A percentile compares a stretch with the other conserved stretches of the same genome.
These are phyloP conservation scores for Globisporangium spiculum DNA, from an alignment of 352 stramenopile species.

Conservation along the genomic window DNA sequence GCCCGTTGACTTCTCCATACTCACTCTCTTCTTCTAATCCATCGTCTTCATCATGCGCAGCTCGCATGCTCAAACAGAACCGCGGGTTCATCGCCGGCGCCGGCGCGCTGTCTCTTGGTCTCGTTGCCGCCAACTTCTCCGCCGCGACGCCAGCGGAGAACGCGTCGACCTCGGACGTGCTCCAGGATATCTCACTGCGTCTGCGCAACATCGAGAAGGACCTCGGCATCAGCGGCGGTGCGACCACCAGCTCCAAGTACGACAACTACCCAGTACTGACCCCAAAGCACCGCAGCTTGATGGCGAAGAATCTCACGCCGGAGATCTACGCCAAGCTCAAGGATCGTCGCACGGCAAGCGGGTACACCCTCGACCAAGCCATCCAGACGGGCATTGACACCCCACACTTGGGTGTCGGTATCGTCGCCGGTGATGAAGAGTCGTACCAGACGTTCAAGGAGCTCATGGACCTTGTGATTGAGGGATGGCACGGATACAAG, in stretches of 20 bases:
- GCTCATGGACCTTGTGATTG: constrained; percentile 82
- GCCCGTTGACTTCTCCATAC: not conserved
- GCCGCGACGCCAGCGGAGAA: constrained; percentile 41
- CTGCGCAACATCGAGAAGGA: constrained; percentile 65
- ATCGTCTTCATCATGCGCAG: constrained; percentile 19
- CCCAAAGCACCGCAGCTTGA: constrained; percentile 79
- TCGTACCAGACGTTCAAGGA: constrained; percentile 82
- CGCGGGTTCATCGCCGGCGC: constrained; percentile 49
- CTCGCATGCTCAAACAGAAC: constrained; percentile 54
- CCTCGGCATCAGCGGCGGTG: constrained; percentile 36
- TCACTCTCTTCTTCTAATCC: not conserved
- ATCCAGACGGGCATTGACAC: constrained; percentile 88
- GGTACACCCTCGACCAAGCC: constrained; percentile 82
- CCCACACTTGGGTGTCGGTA: constrained; percentile 73
- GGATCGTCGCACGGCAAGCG: constrained; percentile 52
- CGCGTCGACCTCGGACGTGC: constrained; percentile 51
- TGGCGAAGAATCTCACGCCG: constrained; percentile 82
- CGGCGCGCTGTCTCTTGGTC: constrained; percentile 51
- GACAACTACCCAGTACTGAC: constrained; percentile 81
- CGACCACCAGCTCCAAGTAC: constrained; percentile 27
- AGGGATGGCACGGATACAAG: constrained; percentile 86
- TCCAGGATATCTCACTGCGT: constrained; percentile 64
- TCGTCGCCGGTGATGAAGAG: constrained; percentile 85
- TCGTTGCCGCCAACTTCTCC: constrained; percentile 44
- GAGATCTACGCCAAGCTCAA: constrained; percentile 86